Base-by-base conservation (phyloP, 1,284 basidiomycete species). In the Boletus hoseneyae region DNA sequence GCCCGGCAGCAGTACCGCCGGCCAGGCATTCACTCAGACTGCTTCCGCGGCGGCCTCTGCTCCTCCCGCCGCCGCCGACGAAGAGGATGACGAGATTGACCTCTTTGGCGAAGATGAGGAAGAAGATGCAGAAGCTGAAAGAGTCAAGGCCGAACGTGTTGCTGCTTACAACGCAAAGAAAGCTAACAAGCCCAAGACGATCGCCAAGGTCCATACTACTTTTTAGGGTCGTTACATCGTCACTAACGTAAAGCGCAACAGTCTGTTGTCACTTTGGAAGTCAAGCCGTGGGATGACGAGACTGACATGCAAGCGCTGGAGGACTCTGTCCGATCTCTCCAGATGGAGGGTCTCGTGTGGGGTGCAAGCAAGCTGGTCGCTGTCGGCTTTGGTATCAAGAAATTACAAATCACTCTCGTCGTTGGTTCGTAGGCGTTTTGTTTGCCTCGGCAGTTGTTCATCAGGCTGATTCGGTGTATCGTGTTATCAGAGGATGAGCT, bases 241-340 rank as follows among this genome's bases (percentile, higher is more conserved):
- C 27, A 50, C 51, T 51, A 40, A 51, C 52, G 47, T 52, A 49
- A 53, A 55, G 42, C 47, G 34, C 50, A 37, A 47, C 67, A 93
- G 91, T 96, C 93, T 58, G 82, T 96, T 55, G 93, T 96, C 47
- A 99, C 97, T 48, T 76, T 98, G 63, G 94, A 98, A 61, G 93
- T 99, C 58, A 99, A 98, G 77, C 96, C 95, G 42, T 96, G 95
- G 96, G 96, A 99, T 70, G 95, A 98, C 71, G 94, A 97, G 79
- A 99, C 96, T 53, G 92, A 98, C 76, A 94, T 99, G 93, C 79
- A 69, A 47, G 87, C 75, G 49, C 79, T 99, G 60, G 96, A 99
- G 74, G 72, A 78, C 37, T 64, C 76, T 38, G 94, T 99, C 50
- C 87, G 96, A 57, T 85, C 87, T 27, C 87, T 99, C 65, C 83